Base-by-base conservation (phyloP, 2,329 filamentous ascomycete genomes). In the Alternaria triticina region DNA sequence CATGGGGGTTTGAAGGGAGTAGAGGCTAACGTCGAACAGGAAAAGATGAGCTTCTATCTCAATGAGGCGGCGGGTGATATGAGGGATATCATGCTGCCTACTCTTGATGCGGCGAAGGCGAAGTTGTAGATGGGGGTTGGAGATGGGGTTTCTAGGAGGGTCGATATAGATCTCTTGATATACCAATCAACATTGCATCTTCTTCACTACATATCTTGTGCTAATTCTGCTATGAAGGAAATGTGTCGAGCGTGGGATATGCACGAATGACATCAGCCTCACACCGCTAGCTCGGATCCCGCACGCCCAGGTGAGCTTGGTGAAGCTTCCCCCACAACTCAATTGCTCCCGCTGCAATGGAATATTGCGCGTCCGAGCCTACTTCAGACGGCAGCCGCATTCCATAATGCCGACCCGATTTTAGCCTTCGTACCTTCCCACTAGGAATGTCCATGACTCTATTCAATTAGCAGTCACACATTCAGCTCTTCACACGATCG, bases 31-130 rank as follows among this genome's bases (percentile, higher is more conserved):
- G n/a, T n/a, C 12, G 2, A 5, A 44, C 44, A 80, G 77, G 90
- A 96, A 74, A 90, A 92, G 71, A 97, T 99, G 95, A 96, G 92
- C 82, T 92, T 95, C 86, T 99, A 93, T 83, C 85, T 99, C 70
- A 96, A 94, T 76, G 96, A 99, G 83, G 95, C 96, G 0, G 96
- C 95, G 1, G 87, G 89, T 65, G 96, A 99, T 69, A 89, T 99
- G 79, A 88, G 94, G 69, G 94, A 97, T 71, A 82, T 99, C 57
- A 87, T 99, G 80, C 83, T 92, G 75, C 91, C 93, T 22, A 93
- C 92, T 50, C 81, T 97, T 47, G 90, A 95, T 81, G 80, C 88
- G 17, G 87, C 91, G 70, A 97, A 97, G 87, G 89, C 95, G 25
- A 97, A 97, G 87, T 83, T 97, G 80, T 97, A 93, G 62, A 40